Conservation (phyloP, 768 basidiomycete species). For the Boletus rubroflammeus region DNA sequence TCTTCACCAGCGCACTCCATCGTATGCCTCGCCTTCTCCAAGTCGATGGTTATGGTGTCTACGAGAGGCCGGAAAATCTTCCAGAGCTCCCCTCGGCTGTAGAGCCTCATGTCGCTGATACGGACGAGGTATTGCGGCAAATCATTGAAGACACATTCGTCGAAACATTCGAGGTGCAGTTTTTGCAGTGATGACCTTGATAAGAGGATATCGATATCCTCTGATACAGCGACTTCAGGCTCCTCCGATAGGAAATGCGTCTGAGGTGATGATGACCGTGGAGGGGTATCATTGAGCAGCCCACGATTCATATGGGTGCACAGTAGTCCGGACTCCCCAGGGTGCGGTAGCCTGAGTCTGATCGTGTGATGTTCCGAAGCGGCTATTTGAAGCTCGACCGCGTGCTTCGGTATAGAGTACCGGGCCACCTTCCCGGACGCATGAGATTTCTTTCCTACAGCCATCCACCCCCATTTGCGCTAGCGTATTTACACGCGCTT, state of each 20-base stretch:
- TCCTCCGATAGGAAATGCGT: background rate
- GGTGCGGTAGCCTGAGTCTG: background rate
- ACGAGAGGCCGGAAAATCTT: background rate
- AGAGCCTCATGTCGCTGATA: conserved; percentile 11
- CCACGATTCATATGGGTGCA: background rate
- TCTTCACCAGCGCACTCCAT: background rate
- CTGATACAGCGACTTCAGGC: background rate
- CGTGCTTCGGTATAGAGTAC: background rate
- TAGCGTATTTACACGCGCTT: too few relatives aligned
- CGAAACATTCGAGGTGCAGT: conserved; percentile 3
- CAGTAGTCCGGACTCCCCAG: too few relatives aligned
- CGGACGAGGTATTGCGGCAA: conserved; percentile 16
- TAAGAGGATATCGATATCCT: background rate
- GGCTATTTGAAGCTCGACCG: too few relatives aligned
- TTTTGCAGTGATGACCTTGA: background rate
- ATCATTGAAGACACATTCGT: conserved; percentile 10
- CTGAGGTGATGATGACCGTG: background rate
- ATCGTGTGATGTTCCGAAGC: too few relatives aligned
- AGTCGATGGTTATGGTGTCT: background rate
- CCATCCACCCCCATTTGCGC: too few relatives aligned
- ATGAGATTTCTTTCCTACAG: background rate
- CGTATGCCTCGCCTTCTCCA: background rate
- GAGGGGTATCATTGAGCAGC: background rate
- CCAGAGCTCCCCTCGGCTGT: conserved; percentile 6
- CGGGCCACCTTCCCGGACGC: background rate